phyloP scores from a whole-genome alignment of 2,329 filamentous ascomycete species.

The Pseudophaeomoniella oleicola region DNA sequence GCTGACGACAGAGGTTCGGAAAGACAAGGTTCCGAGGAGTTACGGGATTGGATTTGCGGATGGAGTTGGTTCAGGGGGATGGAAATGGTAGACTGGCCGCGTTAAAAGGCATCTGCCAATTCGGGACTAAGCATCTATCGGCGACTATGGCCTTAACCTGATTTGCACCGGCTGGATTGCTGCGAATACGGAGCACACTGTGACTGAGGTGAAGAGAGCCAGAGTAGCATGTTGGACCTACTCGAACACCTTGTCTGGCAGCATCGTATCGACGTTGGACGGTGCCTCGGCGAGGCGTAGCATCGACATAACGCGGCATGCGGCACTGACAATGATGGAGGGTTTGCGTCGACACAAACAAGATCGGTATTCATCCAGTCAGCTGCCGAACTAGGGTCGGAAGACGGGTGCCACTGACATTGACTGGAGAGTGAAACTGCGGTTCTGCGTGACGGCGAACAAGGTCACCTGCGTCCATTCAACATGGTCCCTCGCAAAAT shows the following conservation, averaged over 20 bases:
- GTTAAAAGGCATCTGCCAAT: too few relatives aligned
- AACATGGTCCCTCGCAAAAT: too few relatives aligned
- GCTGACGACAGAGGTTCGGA: neutral
- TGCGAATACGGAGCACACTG: neutral
- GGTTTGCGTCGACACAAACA: neutral
- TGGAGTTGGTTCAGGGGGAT: neutral
- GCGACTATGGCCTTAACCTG: neutral
- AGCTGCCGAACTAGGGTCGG: neutral
- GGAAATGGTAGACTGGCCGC: too few relatives aligned
- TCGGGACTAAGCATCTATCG: neutral
- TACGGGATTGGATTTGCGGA: neutral
- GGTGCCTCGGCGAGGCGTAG: neutral
- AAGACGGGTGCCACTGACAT: neutral
- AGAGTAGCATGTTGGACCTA: too few relatives aligned
- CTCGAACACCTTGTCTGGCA: neutral
- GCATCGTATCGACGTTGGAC: neutral
- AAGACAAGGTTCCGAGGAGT: neutral
- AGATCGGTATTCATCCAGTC: neutral
- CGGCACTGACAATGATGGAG: neutral
- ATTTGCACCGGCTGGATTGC: conserved; percentile 2
- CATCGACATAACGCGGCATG: neutral
- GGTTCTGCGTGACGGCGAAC: neutral
- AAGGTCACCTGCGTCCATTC: neutral
- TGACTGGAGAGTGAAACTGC: neutral
- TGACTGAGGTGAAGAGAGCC: neutral